Evolutionary conservation across 2,329 filamentous ascomycete species (phyloP).

Genomic region (Colletotrichum abscissum): DNA sequence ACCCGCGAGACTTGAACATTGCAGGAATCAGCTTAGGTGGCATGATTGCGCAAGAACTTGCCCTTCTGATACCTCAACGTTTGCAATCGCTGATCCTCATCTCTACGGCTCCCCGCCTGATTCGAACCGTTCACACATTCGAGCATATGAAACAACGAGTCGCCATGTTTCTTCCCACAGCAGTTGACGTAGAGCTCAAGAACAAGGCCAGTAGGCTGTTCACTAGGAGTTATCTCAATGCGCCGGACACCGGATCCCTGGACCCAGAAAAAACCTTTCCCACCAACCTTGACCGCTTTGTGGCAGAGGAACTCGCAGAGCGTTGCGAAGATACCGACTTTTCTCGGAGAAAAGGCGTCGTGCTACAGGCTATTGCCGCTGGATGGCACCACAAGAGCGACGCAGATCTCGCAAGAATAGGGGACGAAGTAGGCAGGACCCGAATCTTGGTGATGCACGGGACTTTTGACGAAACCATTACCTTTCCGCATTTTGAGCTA

Average conservation of each 20-base stretch:
- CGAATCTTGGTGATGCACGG: slow-evolving; percentile 25
- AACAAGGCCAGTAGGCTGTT: slow-evolving; percentile 22
- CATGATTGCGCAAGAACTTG: slow-evolving; percentile 79
- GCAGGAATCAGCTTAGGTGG: slow-evolving; percentile 78
- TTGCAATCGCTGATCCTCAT: slow-evolving; percentile 22
- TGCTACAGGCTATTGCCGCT: slow-evolving; percentile 17
- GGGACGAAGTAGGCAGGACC: slow-evolving; percentile 2
- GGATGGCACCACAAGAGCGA: slow-evolving; percentile 23
- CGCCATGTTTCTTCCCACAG: slow-evolving; percentile 13
- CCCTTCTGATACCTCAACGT: slow-evolving; percentile 44
- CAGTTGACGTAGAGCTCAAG: slow-evolving; percentile 6
- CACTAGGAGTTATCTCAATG: background rate
- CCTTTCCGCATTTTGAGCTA: slow-evolving; percentile 14
- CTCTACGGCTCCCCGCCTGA: slow-evolving; percentile 13
- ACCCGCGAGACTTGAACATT: slow-evolving; percentile 63
- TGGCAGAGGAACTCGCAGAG: slow-evolving; percentile 19
- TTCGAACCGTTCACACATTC: slow-evolving; percentile 9
- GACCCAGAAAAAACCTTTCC: slow-evolving; percentile 3
- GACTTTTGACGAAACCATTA: slow-evolving; percentile 12
- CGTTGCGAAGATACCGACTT: background rate
- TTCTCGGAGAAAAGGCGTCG: slow-evolving; percentile 9
- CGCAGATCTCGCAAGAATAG: slow-evolving; percentile 10
- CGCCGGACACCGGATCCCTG: slow-evolving; percentile 12
- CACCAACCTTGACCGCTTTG: slow-evolving; percentile 22
- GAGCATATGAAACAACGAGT: slow-evolving; percentile 9